Conservation (phyloP, 2,329 filamentous ascomycete species). For the Phoma sp. region DNA sequence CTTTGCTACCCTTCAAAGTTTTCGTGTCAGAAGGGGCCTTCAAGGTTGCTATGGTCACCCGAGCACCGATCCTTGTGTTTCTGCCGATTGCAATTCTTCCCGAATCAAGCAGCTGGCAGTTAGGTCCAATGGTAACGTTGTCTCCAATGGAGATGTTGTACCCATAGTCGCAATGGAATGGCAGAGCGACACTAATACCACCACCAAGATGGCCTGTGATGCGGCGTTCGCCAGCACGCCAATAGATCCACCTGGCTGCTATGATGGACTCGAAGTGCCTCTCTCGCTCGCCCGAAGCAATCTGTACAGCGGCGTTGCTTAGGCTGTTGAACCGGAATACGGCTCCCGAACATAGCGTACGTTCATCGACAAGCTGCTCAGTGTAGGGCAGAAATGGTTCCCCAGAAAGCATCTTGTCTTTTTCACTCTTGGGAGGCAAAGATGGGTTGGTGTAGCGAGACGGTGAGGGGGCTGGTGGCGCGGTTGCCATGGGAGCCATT, state of each 20-base stretch:
- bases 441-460: conserved; percentile 29
- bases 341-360: conserved; percentile 81
- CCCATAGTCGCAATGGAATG: conserved; percentile 92
- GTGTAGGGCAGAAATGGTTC: conserved; percentile 79
- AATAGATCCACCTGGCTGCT: conserved; percentile 60
- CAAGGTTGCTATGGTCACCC: conserved; percentile 84
- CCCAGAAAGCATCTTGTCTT: conserved; percentile 86
- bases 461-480: conserved; percentile 27
- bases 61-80: conserved; percentile 73
- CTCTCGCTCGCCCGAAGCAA: conserved; percentile 69
- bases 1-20: conserved; percentile 74
- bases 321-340: conserved; percentile 88
- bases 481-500: conserved; percentile 23
- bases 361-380: conserved; percentile 77
- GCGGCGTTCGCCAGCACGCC: conserved; percentile 20
- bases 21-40: conserved; percentile 75
- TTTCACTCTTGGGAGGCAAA: conserved; percentile 66
- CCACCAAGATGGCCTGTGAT: conserved; percentile 68
- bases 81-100: conserved; percentile 82
- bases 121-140: conserved; percentile 80
- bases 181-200: conserved; percentile 79
- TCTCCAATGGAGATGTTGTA: conserved; percentile 92
- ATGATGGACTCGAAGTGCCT: conserved; percentile 75
- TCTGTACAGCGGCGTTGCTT: conserved; percentile 74
- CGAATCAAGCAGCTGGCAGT: conserved; percentile 88